Conservation (phyloP, 495 filamentous ascomycete species). For the Neurospora sp. region DNA sequence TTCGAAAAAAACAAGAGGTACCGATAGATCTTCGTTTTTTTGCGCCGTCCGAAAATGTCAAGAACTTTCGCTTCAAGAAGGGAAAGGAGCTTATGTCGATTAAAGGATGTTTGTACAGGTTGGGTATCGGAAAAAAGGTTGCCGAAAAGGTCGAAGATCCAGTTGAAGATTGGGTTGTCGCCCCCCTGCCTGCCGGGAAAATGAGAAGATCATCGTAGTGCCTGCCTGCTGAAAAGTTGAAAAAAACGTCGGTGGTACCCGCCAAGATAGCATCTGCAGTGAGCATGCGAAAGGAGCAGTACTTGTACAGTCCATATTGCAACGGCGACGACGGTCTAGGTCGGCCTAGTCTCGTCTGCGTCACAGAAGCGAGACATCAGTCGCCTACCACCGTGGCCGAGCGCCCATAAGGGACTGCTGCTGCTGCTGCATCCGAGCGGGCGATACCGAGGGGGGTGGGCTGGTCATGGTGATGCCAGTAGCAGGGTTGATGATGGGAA, state of each 20-base stretch:
- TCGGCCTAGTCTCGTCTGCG: constrained; percentile 15
- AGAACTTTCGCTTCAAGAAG: constrained; percentile 19
- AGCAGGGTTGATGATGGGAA: constrained; percentile 94
- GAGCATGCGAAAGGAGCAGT: constrained; percentile 15
- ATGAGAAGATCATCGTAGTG: constrained; percentile 18
- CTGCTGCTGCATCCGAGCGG: constrained; percentile 67
- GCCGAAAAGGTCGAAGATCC: constrained; percentile 22
- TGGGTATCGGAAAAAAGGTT: constrained; percentile 10
- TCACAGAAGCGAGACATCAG: constrained; percentile 23
- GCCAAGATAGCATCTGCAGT: constrained; percentile 29
- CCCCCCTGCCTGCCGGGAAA: constrained; percentile 20
- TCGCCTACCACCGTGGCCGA: constrained; percentile 40
- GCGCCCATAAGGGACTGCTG: constrained; percentile 1
- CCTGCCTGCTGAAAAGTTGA: constrained; percentile 23
- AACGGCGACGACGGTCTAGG: constrained; percentile 23
- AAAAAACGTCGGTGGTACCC: constrained; percentile 21
- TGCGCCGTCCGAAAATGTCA: constrained; percentile 27
- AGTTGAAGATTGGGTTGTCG: constrained; percentile 15
- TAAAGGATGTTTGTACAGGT: constrained; percentile 28
- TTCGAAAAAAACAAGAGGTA: constrained; percentile 22
- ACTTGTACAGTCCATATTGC: constrained; percentile 18
- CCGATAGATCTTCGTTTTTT: constrained; percentile 25
- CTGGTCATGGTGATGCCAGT: constrained; percentile 83
- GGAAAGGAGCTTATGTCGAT: constrained; percentile 21
- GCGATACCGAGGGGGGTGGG: constrained; percentile 84